Base-by-base conservation (phyloP, 2,329 filamentous ascomycete species). In the Truncatella angustata region DNA sequence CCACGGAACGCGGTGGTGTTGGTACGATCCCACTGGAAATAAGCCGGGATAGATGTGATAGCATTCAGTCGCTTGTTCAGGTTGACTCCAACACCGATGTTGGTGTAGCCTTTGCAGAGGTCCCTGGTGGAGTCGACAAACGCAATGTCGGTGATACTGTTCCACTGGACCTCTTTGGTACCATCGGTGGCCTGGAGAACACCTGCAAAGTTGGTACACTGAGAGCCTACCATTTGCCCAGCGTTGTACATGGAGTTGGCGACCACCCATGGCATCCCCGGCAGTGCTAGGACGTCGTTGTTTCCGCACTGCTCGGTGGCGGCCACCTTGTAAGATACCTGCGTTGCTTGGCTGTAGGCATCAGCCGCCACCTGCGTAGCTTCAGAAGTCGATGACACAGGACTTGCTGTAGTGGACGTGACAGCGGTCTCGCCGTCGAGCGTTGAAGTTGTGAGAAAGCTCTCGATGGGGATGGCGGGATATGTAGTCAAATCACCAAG, bases 201-300 rank as follows among this genome's bases (percentile, higher is more conserved):
- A n/a, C 16, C 28, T 18, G 51, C 40, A 39, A 46, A 54, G 52
- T 54, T 54, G 40, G 52, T 54, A 35, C 52, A 54, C 48, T 54
- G 52, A 28, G 34, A 37, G 16, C 49, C 52, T 9, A 36, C 36
- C 52, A 54, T 54, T 12, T 32, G 36, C 30, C 43, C 49, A 10
- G 52, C 52, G 36, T 54, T 54, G 42, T 51, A 54, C 52, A 54
- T 54, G 28, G 48, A 35, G 49, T 54, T 54, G 40, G 39, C 43
- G 16, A 54, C 49, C 10, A 28, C 43, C 52, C 47, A 51, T 12
- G 48, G 40, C 30, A 40, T 39, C 6, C 52, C 52, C 18, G 52
- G 52, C 48, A 54, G 34, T 26, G 24, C 51, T 23, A 51, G 36
- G 20, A 28, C n/a, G 40, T 50, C 52, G n/a, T 35, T 34, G 42